Evolutionary conservation across 2,329 filamentous ascomycete genomes (phyloP), one percentile per base, ranked within the genome.

Genomic region (Fusarium sp.): DNA sequence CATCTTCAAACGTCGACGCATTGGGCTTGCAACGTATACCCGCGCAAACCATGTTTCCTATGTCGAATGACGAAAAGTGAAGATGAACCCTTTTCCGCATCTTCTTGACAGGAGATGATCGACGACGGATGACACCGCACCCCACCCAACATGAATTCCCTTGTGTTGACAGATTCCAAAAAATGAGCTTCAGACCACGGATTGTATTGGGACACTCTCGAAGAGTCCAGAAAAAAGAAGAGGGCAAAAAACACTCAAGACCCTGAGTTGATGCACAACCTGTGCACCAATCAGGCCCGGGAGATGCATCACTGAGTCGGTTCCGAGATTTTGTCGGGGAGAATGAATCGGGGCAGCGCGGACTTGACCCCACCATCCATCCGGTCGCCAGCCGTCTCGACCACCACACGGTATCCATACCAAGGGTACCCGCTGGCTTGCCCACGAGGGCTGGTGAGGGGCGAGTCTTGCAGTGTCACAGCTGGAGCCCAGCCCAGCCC

Each of bases 311-410:
- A 72, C 72, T 61, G 66, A 72, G 62, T 70, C 67, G 60, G 61
- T 75, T 68, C 69, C 74, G 74, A 75, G 71, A 69, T 72, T 75
- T 75, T 74, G 74, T 74, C 73, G 73, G 72, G 61, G 64, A 73
- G 57, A 59, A 57, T 67, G 69, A 69, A 64, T 72, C 57, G 62
- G 69, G 34, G 60, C 67, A 61, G 53, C 25, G 47, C 58, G 60
- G 51, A 34, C 45, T 64, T 71, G 67, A 57, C 57, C 67, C 68
- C 68, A 69, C 68, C 56, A 62, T 60, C 55, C 46, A 62, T 58
- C 62, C 42, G 44, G 45, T 60, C 30, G 41, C 70, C 57, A 69
- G 44, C 65, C 54, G 66, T 52, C 47, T 47, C 54, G 49, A 70
- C 64, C 68, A 68, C 55, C 58, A 68, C 49, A 70, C 37, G 40